These are phyloP conservation scores for Sporisorium sorghi DNA, from an alignment of 1,284 basidiomycete species.

Conservation along the genomic window DNA sequence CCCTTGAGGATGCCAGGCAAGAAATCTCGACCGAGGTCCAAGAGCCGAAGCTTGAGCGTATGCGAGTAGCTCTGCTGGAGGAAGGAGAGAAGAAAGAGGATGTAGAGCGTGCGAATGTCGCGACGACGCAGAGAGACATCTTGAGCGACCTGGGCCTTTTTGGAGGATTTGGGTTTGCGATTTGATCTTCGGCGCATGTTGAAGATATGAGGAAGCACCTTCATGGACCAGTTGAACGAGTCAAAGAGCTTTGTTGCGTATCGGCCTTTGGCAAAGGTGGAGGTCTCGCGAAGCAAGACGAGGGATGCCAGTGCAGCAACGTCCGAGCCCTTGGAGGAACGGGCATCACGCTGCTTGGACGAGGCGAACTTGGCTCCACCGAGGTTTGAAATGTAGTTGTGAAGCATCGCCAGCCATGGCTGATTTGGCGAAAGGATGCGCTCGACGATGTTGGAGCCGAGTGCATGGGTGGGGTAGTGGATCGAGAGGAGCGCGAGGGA, in stretches of 20 bases:
- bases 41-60: conserved; percentile 40
- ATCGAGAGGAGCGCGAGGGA: conserved; percentile 57
- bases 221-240: conserved; percentile 60
- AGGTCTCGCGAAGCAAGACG: conserved; percentile 52
- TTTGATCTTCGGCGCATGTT: conserved; percentile 50
- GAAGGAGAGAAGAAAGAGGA: conserved; percentile 62
- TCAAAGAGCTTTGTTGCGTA: conserved; percentile 55
- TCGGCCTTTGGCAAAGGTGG: conserved; percentile 56
- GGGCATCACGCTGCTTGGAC: conserved; percentile 28
- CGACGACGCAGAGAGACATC: conserved; percentile 53
- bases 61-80: conserved; percentile 53
- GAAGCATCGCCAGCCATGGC: conserved; percentile 53
- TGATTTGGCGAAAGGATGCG: conserved; percentile 47
- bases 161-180: conserved; percentile 30
- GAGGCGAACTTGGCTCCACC: conserved; percentile 29
- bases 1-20: conserved; percentile 55
- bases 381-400: conserved; percentile 50
- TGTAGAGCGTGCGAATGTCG: conserved; percentile 64
- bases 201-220: conserved; percentile 54
- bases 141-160: conserved; percentile 29
- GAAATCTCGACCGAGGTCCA: conserved; percentile 55
- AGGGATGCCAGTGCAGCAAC: conserved; percentile 50
- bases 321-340: conserved; percentile 34
- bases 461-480: conserved; percentile 60
- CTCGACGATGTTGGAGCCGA: conserved; percentile 55